phyloP scores from a whole-genome alignment of 2,329 filamentous ascomycete species.

The Trichoderma sp. region DNA sequence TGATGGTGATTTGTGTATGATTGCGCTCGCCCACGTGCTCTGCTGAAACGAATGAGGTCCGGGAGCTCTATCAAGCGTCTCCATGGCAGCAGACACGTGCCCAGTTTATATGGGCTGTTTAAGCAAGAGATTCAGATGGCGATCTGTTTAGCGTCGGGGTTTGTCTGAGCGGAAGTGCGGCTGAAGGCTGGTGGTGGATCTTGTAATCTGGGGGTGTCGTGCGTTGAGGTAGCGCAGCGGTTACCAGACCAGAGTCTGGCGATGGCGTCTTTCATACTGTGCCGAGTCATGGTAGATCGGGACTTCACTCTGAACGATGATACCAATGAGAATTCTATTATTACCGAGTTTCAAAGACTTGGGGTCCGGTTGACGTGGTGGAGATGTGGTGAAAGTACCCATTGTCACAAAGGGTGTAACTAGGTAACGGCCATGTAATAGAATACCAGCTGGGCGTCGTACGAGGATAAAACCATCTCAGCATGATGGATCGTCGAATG shows the following conservation, averaged over 20 bases:
- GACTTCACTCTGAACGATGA: neutral
- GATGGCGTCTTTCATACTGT: too few relatives aligned
- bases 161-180: neutral
- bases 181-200: constrained; percentile 15
- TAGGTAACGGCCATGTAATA: too few relatives aligned
- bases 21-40: constrained; percentile 4
- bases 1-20: neutral
- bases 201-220: neutral
- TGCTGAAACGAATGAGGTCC: neutral
- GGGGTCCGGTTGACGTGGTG: neutral
- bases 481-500: constrained; percentile 17
- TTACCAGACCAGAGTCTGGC: too few relatives aligned
- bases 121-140: constrained; percentile 14
- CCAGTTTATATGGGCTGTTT: neutral
- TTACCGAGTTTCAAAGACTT: neutral
- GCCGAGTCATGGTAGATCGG: too few relatives aligned
- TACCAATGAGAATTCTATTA: neutral
- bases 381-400: neutral
- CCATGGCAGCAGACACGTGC: constrained; percentile 14
- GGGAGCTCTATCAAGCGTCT: neutral
- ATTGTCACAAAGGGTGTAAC: too few relatives aligned
- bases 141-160: constrained; percentile 17
- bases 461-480: neutral
- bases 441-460: constrained; percentile 1
- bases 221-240: neutral